Percentiles rank a stretch among this genome's conserved stretches.
These are phyloP conservation scores for Fusarium circinatum DNA, from an alignment of 2,329 filamentous ascomycete genomes.

Conservation along the genomic window DNA sequence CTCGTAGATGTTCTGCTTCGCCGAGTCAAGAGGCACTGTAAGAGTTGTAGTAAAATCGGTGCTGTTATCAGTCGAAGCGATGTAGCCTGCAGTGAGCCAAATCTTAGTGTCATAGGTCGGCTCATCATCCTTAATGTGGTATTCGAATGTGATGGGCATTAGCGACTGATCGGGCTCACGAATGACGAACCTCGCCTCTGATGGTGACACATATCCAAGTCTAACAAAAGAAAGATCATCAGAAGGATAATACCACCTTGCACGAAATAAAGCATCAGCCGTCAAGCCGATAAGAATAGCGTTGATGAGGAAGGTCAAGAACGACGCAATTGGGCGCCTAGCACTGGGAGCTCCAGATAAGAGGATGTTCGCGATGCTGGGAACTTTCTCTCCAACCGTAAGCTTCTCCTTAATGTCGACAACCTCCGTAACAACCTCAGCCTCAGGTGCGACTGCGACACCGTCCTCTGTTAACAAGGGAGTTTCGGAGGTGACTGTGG, in stretches of 20 bases:
- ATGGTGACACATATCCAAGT: constrained; percentile 85
- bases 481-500: constrained; percentile 46
- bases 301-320: constrained; percentile 78
- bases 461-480: constrained; percentile 48
- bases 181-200: constrained; percentile 82
- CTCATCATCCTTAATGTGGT: constrained; percentile 64
- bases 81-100: constrained; percentile 74
- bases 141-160: constrained; percentile 80
- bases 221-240: constrained; percentile 86
- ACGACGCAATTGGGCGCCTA: constrained; percentile 72
- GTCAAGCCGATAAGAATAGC: constrained; percentile 73
- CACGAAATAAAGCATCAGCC: constrained; percentile 81
- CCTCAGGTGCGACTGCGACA: constrained; percentile 42
- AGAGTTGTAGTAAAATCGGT: constrained; percentile 86
- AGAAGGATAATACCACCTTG: constrained; percentile 74
- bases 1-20: constrained; percentile 79
- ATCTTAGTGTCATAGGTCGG: constrained; percentile 64
- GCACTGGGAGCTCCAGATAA: constrained; percentile 81
- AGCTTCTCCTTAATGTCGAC: constrained; percentile 73
- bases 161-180: constrained; percentile 82
- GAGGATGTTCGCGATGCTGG: constrained; percentile 71
- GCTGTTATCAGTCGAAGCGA: constrained; percentile 74
- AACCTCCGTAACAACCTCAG: constrained; percentile 57
- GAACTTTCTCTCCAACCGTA: constrained; percentile 65
- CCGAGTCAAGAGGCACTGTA: constrained; percentile 69